Evolutionary conservation across 352 stramenopile genomes (phyloP).

Genomic region (Globisporangium alternatum): DNA sequence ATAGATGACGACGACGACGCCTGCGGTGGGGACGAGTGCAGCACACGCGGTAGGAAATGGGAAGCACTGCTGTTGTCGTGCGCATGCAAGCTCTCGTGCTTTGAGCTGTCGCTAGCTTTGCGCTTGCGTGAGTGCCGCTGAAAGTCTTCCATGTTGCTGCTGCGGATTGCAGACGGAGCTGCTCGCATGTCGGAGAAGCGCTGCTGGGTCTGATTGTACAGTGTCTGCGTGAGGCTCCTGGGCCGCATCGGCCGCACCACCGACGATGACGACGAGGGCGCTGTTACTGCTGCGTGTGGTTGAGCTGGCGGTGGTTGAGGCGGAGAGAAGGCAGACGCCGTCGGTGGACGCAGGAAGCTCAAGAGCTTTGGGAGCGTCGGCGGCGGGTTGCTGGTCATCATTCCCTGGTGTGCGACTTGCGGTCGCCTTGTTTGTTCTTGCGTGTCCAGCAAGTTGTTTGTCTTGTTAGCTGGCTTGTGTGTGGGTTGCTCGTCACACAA

Average conservation of each 20-base stretch:
- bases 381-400: slow-evolving; percentile 3
- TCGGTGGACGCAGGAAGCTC: slow-evolving; percentile 23
- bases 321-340: slow-evolving; percentile 2
- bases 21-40: slow-evolving; percentile 1
- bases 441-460: background rate
- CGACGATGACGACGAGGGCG: background rate
- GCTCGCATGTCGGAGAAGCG: background rate
- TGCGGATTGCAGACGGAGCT: background rate
- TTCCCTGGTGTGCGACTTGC: background rate
- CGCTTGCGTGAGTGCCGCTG: slow-evolving; percentile 9
- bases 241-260: background rate
- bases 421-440: background rate
- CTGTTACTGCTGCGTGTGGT: background rate
- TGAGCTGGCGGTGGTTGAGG: background rate
- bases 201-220: slow-evolving; percentile 4
- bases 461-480: background rate
- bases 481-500: background rate
- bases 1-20: background rate
- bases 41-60: background rate
- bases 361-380: slow-evolving; percentile 27
- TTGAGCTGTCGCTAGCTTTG: background rate
- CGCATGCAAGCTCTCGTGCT: background rate
- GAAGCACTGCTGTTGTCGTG: background rate
- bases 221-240: background rate
- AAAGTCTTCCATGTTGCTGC: background rate